These are phyloP conservation scores for Magnusiomyces suaveolens DNA, from an alignment of 1,139 yeast genomes.

Conservation along the genomic window DNA sequence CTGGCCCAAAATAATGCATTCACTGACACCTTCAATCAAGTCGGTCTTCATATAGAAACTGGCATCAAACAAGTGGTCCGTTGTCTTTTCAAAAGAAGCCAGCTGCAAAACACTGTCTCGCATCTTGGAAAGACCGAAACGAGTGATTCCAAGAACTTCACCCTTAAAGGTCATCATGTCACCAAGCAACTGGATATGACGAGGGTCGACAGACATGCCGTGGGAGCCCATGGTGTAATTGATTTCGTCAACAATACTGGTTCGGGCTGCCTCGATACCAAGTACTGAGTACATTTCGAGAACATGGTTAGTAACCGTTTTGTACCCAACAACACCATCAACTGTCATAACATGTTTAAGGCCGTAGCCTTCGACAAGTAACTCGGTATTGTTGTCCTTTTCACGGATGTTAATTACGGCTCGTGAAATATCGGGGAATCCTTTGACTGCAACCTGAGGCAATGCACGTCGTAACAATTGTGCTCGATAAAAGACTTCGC, in stretches of 20 bases:
- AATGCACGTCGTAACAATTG: constrained; percentile 79
- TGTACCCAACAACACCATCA: constrained; percentile 87
- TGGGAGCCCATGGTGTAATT: constrained; percentile 98
- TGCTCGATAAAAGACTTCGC: constrained; percentile 74
- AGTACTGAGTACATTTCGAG: constrained; percentile 80
- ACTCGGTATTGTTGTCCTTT: constrained; percentile 72
- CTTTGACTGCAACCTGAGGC: constrained; percentile 85
- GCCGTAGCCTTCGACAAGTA: constrained; percentile 96
- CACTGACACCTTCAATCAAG: constrained; percentile 93
- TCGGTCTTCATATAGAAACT: constrained; percentile 96
- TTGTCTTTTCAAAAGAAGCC: constrained; percentile 96
- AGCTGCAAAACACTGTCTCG: constrained; percentile 94
- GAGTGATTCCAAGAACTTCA: constrained; percentile 92
- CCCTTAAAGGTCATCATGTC: constrained; percentile 99
- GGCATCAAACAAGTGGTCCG: constrained; percentile 96
- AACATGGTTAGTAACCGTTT: constrained; percentile 84
- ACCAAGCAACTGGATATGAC: constrained; percentile 93
- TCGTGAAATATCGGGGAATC: constrained; percentile 80
- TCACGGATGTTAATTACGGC: constrained; percentile 92
- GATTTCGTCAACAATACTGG: constrained; percentile 86
- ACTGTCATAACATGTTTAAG: constrained; percentile 93
- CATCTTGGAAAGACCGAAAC: constrained; percentile 97
- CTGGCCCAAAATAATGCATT: constrained; percentile 94
- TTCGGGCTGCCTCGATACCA: constrained; percentile 97
- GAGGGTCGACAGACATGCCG: constrained; percentile 99